These are phyloP conservation scores for Didymella lethalis DNA, from an alignment of 2,329 filamentous ascomycete species.

Conservation along the genomic window DNA sequence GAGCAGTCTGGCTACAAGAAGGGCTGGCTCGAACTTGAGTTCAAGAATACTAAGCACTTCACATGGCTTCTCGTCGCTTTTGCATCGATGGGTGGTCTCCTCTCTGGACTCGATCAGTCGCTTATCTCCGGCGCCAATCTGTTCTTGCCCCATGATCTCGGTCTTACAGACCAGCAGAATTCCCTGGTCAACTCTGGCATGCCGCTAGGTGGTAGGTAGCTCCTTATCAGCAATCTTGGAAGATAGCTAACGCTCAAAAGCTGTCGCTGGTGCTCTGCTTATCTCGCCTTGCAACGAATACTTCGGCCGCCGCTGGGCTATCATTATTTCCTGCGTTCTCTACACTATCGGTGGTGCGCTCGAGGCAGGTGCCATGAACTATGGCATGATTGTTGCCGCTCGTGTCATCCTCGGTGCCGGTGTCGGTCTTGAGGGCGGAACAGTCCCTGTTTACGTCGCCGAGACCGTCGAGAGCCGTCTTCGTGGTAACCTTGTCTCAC, in stretches of 20 bases:
- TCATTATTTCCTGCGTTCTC: slow-evolving; percentile 72
- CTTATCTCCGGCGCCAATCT: slow-evolving; percentile 76
- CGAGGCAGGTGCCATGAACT: slow-evolving; percentile 72
- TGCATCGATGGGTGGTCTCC: slow-evolving; percentile 76
- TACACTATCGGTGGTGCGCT: slow-evolving; percentile 75
- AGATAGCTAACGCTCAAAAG: slow-evolving; percentile 41
- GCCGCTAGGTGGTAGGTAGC: slow-evolving; percentile 63
- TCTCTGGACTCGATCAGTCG: slow-evolving; percentile 76
- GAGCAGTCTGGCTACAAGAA: slow-evolving; percentile 49
- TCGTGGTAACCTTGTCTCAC: slow-evolving; percentile 74
- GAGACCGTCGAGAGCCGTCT: slow-evolving; percentile 73
- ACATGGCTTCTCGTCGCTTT: slow-evolving; percentile 74
- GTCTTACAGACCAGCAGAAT: slow-evolving; percentile 63
- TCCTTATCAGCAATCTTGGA: neutral
- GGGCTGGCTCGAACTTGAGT: slow-evolving; percentile 62
- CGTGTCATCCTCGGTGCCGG: slow-evolving; percentile 74
- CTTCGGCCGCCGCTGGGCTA: slow-evolving; percentile 71
- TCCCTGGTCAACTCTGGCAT: slow-evolving; percentile 74
- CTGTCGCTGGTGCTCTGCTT: slow-evolving; percentile 73
- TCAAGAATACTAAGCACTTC: slow-evolving; percentile 70
- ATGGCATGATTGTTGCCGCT: slow-evolving; percentile 73
- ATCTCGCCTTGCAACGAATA: slow-evolving; percentile 73
- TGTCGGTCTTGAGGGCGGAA: slow-evolving; percentile 76
- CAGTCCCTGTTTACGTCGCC: slow-evolving; percentile 77
- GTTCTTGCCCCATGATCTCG: slow-evolving; percentile 67